Percentiles rank a stretch among this genome's conserved stretches.
Evolutionary conservation across 2,329 filamentous ascomycete species (phyloP).

Genomic region (Xylaria sp.): DNA sequence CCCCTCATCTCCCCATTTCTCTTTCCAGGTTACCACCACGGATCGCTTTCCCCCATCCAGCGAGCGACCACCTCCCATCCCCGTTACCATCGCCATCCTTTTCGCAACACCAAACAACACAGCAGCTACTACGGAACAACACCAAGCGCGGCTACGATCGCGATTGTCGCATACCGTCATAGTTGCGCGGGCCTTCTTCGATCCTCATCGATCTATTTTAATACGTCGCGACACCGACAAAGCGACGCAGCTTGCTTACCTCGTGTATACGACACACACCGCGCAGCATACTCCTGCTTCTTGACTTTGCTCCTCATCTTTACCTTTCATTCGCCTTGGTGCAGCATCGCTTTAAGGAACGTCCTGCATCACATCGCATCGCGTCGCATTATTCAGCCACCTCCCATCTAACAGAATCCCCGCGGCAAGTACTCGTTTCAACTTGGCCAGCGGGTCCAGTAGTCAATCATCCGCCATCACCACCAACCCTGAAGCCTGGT

Average conservation of each 20-base stretch:
- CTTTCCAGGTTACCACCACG: constrained; percentile 3
- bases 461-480: constrained; percentile 31
- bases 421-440: constrained; percentile 38
- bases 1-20: constrained; percentile 30
- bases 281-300: constrained; percentile 2
- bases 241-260: not conserved
- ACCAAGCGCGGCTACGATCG: constrained; percentile 1
- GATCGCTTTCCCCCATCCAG: constrained; percentile 21
- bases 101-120: constrained; percentile 4
- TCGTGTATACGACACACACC: constrained; percentile 3
- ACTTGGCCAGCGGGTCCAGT: constrained; percentile 39
- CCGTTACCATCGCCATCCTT: constrained; percentile 3
- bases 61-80: constrained; percentile 8
- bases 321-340: not conserved
- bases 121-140: not conserved
- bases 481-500: constrained; percentile 31
- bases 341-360: not conserved
- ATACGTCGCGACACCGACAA: constrained; percentile 7
- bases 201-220: not conserved
- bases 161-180: not conserved
- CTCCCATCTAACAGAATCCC: constrained; percentile 14
- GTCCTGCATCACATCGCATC: not conserved
- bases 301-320: constrained; percentile 6
- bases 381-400: not conserved
- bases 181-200: not conserved